These are phyloP conservation scores for Spinacia oleracea DNA, from an alignment of 179 eudicot genomes.

Conservation along the genomic window DNA sequence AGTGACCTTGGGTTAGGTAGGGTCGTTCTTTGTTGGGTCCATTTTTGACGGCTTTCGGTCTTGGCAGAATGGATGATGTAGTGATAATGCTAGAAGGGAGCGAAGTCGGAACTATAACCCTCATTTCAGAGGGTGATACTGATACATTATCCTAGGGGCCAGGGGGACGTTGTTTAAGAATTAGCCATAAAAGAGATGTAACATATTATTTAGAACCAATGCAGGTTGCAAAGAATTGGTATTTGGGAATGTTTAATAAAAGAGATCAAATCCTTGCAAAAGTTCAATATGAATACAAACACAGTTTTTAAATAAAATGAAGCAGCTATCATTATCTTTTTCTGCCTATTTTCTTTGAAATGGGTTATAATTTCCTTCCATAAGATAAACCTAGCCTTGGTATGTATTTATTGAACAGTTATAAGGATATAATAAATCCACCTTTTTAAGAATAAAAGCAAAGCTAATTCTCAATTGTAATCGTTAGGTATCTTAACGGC, in stretches of 20 bases:
- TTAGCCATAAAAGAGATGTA: no score
- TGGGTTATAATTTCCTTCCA: neutral
- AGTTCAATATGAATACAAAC: neutral
- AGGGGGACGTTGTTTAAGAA: no score
- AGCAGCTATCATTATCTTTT: neutral
- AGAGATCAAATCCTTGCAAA: neutral
- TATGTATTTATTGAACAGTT: neutral
- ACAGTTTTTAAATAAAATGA: neutral
- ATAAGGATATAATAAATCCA: neutral
- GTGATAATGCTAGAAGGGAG: no score
- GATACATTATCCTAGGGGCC: no score
- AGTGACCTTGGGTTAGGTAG: no score
- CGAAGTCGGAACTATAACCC: no score
- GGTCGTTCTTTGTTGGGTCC: no score
- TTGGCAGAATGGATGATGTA: no score
- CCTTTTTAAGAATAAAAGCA: neutral
- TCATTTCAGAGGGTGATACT: no score
- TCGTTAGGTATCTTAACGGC: constrained; percentile 23
- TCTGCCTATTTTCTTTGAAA: neutral
- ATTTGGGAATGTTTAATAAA: neutral
- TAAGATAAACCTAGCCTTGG: neutral
- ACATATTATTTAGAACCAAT: neutral
- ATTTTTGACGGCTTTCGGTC: no score
- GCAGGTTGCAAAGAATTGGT: neutral
- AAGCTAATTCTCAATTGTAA: neutral